phyloP scores from a whole-genome alignment of 768 basidiomycete species.

The Tubosaeta sp. region DNA sequence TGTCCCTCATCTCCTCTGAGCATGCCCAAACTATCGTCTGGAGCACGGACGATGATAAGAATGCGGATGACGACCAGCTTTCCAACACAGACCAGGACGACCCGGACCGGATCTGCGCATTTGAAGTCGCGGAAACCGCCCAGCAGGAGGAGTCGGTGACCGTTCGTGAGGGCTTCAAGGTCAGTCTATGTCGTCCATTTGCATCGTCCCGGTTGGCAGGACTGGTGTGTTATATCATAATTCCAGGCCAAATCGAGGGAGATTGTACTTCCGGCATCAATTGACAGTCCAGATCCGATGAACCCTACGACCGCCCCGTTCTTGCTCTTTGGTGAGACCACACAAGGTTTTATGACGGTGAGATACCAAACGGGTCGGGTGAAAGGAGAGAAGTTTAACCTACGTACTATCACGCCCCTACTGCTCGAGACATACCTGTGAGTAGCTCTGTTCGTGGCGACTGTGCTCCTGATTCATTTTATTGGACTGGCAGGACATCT shows the following conservation, averaged over 20 bases:
- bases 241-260: slow-evolving; percentile 10
- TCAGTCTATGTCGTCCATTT: slow-evolving; percentile 13
- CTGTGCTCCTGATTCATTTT: no score
- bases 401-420: background rate
- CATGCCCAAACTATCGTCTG: slow-evolving; percentile 45
- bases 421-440: slow-evolving; percentile 21
- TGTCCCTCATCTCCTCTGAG: slow-evolving; percentile 20
- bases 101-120: slow-evolving; percentile 46
- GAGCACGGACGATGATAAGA: slow-evolving; percentile 31
- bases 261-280: slow-evolving; percentile 8
- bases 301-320: slow-evolving; percentile 14
- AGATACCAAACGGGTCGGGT: slow-evolving; percentile 7
- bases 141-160: slow-evolving; percentile 52
- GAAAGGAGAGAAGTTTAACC: background rate
- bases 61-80: slow-evolving; percentile 17
- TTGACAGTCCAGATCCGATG: slow-evolving; percentile 1
- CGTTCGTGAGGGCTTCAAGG: slow-evolving; percentile 42
- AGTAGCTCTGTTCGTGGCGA: background rate
- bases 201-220: background rate
- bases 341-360: slow-evolving; percentile 38
- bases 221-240: background rate
- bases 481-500: slow-evolving; percentile 8
- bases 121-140: slow-evolving; percentile 51
- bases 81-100: slow-evolving; percentile 37
- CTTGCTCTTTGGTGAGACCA: slow-evolving; percentile 38